phyloP scores from a whole-genome alignment of 768 basidiomycete species.

The Galerina marginata region DNA sequence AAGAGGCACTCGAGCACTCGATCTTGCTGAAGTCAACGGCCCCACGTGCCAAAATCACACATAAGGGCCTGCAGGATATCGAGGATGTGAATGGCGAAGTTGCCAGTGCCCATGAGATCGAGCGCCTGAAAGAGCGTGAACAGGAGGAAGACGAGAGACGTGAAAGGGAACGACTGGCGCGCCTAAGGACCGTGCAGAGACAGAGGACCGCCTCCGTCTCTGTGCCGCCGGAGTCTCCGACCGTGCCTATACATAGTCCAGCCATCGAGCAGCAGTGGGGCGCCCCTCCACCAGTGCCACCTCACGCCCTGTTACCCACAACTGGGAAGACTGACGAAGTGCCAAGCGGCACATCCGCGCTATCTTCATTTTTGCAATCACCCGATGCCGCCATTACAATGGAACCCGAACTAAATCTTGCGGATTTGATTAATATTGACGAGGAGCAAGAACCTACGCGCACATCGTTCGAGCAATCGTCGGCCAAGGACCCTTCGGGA shows the following conservation, averaged over 20 bases:
- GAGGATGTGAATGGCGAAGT: constrained; percentile 70
- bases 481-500: constrained; percentile 19
- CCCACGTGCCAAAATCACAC: constrained; percentile 84
- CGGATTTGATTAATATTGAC: constrained; percentile 80
- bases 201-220: constrained; percentile 64
- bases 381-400: constrained; percentile 38
- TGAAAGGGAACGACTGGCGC: constrained; percentile 71
- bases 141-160: constrained; percentile 72
- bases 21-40: constrained; percentile 75
- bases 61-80: constrained; percentile 92
- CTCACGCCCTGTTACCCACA: constrained; percentile 45
- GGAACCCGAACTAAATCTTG: constrained; percentile 74
- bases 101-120: constrained; percentile 49
- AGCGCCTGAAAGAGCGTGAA: constrained; percentile 64
- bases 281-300: constrained; percentile 61
- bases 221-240: constrained; percentile 76
- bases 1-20: constrained; percentile 84
- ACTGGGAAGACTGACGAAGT: constrained; percentile 22
- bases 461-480: neutral
- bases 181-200: constrained; percentile 55
- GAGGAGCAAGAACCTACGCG: constrained; percentile 46
- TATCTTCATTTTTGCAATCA: constrained; percentile 34
- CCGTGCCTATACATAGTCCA: constrained; percentile 43
- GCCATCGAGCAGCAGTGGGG: constrained; percentile 51
- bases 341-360: constrained; percentile 13